phyloP scores from a whole-genome alignment of 208 protist species.

The Leptomonas seymouri region DNA sequence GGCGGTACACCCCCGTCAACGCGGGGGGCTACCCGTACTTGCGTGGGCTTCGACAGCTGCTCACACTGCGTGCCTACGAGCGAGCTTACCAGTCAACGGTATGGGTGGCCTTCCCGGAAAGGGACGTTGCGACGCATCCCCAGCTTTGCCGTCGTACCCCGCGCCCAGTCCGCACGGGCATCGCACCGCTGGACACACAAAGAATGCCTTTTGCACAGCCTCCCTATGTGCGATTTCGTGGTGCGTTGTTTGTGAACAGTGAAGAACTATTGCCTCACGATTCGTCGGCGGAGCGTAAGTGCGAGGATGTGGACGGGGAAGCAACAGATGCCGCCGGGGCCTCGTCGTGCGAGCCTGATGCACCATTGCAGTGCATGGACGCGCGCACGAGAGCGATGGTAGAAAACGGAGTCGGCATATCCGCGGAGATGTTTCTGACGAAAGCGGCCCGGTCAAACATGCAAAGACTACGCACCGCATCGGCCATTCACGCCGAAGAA shows the following conservation, averaged over 20 bases:
- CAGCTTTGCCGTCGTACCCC: neutral
- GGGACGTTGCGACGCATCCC: neutral
- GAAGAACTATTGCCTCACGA: constrained; percentile 13
- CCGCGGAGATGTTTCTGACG: constrained; percentile 1
- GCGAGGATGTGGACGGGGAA: neutral
- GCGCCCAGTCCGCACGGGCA: neutral
- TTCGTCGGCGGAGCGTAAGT: neutral
- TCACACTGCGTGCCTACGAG: constrained; percentile 69
- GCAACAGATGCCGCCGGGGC: too few species aligned
- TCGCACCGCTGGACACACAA: neutral
- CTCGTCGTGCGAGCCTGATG: neutral
- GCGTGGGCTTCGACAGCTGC: constrained; percentile 36
- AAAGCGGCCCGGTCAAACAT: neutral
- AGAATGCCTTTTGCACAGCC: neutral
- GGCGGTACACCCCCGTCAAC: constrained; percentile 55
- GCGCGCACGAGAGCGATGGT: neutral
- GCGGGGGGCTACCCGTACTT: constrained; percentile 34
- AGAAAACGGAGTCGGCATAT: neutral
- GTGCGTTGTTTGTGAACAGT: constrained; percentile 22
- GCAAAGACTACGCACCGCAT: too few species aligned
- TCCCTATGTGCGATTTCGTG: constrained; percentile 19
- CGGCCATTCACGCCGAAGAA: too few species aligned
- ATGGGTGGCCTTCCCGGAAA: constrained; percentile 38
- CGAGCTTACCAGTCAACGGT: constrained; percentile 42
- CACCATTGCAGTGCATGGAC: neutral